These are phyloP conservation scores for Candida maltosa DNA, from an alignment of 805 yeast genomes.

Conservation along the genomic window DNA sequence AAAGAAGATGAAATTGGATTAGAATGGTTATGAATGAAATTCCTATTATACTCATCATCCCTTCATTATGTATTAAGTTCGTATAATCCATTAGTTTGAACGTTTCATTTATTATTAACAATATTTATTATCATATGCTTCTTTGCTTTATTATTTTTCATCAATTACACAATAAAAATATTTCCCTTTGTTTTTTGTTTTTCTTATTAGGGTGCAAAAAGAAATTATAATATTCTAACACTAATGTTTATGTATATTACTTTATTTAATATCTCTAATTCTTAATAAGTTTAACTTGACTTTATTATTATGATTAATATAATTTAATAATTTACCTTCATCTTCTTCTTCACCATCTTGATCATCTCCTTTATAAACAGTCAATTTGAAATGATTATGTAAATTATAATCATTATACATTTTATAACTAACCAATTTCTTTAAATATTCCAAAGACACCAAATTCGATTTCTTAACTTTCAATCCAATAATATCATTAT, in stretches of 20 bases:
- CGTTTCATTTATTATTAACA: too few species aligned
- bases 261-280: slow-evolving; percentile 9
- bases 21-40: too few species aligned
- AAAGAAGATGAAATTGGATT: too few species aligned
- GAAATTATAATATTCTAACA: background rate
- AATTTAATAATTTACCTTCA: slow-evolving; percentile 13
- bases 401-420: slow-evolving; percentile 28
- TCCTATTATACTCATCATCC: too few species aligned
- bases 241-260: background rate
- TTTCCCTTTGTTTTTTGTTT: too few species aligned
- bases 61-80: too few species aligned
- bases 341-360: slow-evolving; percentile 10
- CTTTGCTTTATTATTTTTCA: too few species aligned
- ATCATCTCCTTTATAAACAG: slow-evolving; percentile 10
- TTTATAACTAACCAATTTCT: slow-evolving; percentile 24
- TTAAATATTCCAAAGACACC: slow-evolving; percentile 22
- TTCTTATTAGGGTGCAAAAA: too few species aligned
- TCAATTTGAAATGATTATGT: slow-evolving; percentile 23
- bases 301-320: slow-evolving; percentile 19
- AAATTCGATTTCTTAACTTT: slow-evolving; percentile 20
- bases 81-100: too few species aligned
- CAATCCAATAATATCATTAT: slow-evolving; percentile 27
- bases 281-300: slow-evolving; percentile 21
- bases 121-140: too few species aligned
- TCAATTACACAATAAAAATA: too few species aligned